Evolutionary conservation across 306 rosid species (phyloP), one percentile per base, ranked within the genome.

Genomic region (Clitoria ternatea): DNA sequence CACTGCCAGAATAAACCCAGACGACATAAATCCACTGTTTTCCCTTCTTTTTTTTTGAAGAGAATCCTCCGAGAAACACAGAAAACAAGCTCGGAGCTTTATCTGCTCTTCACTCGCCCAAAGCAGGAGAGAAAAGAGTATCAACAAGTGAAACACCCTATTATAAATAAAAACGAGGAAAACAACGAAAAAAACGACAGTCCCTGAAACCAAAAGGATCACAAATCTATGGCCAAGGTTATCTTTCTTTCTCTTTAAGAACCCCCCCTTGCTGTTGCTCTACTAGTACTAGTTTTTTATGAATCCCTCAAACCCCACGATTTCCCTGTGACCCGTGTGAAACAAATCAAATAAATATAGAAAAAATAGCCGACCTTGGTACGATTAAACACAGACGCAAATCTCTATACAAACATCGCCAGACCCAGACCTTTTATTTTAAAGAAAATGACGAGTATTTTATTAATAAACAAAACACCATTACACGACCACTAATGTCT

Each of bases 1-100:
- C 60, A 83, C 60, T 69, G 50, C 82, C 89, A 83, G 77, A 69
- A 63, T 80, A 83, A 86, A 87, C 53, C 73, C 70, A 89, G 90
- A 92, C 90, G 92, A 87, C 98, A 93, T 93, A 90, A 88, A 90
- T 87, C 78, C 71, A 7, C 79, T 57, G 50, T 42, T 61, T 72
- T 22, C 53, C 75, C 85, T 78, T 72, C 74, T 52, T 71, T 78
- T 72, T 73, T 52, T 71, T 15, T 20, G 29, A 45, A 66, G 77
- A 32, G 71, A 11, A 42, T 74, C 72, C 81, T 64, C 73, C 40
- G 2, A 18, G 7, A 24, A 33, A 44, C 60, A 5, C 59, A 47
- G 22, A 23, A 55, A 75, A 2, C 33, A 35, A 57, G 6, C 63
- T 4, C 11, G 2, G 4, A 32, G 30, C 66, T 69, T 7, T 32